A percentile compares a stretch with the other conserved stretches of the same genome.
Evolutionary conservation across 331 rosid species (phyloP).

Genomic region (Quercus tomentella): DNA sequence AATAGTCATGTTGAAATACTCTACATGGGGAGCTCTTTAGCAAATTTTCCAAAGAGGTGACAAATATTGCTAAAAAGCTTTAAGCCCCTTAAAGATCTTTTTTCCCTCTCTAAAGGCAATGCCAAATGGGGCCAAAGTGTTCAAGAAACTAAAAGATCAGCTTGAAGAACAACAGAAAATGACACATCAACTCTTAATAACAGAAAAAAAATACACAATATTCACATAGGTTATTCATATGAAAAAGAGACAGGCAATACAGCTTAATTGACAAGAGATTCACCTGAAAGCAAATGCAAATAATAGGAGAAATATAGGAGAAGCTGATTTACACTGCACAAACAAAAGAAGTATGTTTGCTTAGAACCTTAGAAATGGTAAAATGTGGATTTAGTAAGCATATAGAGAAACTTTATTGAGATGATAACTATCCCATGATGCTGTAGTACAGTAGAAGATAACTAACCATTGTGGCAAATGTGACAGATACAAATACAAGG

Average conservation of each 20-base stretch:
- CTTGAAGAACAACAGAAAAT: not conserved
- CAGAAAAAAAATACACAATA: not conserved
- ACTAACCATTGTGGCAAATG: conserved; percentile 99
- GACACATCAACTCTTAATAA: not conserved
- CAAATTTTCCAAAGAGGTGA: no score
- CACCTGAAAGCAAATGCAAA: conserved; percentile 98
- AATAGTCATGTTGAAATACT: no score
- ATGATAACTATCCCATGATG: conserved; percentile 3
- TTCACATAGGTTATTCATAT: not conserved
- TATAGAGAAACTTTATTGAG: conserved; percentile 7
- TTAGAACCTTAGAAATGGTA: conserved; percentile 1
- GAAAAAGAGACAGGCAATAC: not conserved
- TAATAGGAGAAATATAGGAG: conserved; percentile 95
- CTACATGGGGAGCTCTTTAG: no score
- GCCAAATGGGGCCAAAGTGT: no score
- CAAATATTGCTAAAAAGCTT: no score
- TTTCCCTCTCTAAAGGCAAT: no score
- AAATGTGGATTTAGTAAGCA: not conserved
- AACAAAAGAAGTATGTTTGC: conserved; percentile 12
- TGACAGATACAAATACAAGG: conserved; percentile 92
- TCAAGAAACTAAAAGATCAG: not conserved
- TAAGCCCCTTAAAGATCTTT: no score
- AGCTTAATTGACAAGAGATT: conserved; percentile 26
- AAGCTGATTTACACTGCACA: conserved; percentile 95
- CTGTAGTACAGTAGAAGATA: conserved; percentile 14